Evolutionary conservation across 805 yeast genomes (phyloP), one percentile per base, ranked within the genome.

Genomic region (Brettanomyces anomalus): DNA sequence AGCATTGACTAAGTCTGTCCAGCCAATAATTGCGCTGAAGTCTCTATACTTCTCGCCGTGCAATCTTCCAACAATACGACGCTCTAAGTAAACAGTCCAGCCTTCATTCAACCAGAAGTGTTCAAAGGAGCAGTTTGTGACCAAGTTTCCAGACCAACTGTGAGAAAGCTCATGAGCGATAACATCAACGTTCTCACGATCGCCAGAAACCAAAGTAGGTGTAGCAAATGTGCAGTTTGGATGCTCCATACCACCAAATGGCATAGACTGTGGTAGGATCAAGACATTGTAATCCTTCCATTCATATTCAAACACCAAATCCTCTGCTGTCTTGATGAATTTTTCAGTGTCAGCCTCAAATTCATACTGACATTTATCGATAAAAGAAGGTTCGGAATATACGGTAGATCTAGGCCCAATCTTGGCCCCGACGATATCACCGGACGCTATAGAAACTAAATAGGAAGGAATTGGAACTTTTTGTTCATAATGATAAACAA

Each of bases 21-120:
- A 88, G 40, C 96, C 96, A 54, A 85, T 82, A 47, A 88, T 79
- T 33, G 88, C 87, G 47, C 81, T 72, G 58, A 88, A 85, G 52
- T 86, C 90, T 57, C 96, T 76, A 35, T 76, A 70, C 28, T 77
- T 62, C 53, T 85, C 90, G 19, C 93, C 95, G 55, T 85, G 86
- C n/a, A 86, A 60, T 14, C 70, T 74, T 15, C 85, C 95, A 24
- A 78, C 67, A 46, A 88, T 87, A 54, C 95, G 70, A 59, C 96
- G 75, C 63, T 88, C 96, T 32, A 88, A 63, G 60, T 88, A 88
- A 33, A 88, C 96, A 5, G 96, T 87, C 96, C 96, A 88, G 32
- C 96, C 96, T 66, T 88, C 96, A 60, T 88, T 88, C 51, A 88
- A 73, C 93, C 95, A 88, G 61, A 88, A 87, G 65, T 87, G 95